Percentiles rank a stretch among this genome's conserved stretches.
Conservation (phyloP, 176 grass and related monocot species). For the Alopecurus myosuroides region DNA sequence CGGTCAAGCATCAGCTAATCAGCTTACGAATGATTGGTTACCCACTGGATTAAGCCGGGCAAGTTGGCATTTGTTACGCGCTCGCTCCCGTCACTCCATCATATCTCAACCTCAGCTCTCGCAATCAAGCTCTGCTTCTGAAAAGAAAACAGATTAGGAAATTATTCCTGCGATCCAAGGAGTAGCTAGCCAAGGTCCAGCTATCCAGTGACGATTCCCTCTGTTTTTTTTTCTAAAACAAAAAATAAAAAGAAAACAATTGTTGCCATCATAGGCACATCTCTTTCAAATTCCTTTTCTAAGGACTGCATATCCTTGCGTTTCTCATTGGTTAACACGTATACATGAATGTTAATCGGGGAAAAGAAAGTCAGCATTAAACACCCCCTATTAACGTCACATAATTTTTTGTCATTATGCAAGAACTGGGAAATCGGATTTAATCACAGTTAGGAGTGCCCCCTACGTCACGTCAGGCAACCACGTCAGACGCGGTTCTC, state of each 20-base stretch:
- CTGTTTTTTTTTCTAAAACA: neutral
- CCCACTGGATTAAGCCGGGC: constrained; percentile 29
- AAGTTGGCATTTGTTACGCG: constrained; percentile 5
- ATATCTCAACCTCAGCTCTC: neutral
- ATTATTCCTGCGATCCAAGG: constrained; percentile 10
- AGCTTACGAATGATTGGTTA: constrained; percentile 18
- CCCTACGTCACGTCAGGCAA: constrained; percentile 37
- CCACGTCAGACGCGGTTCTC: constrained; percentile 14
- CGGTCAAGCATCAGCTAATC: constrained; percentile 15
- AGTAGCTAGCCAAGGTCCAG: constrained; percentile 1
- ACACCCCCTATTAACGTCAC: neutral
- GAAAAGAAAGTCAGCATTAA: neutral
- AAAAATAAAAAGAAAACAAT: neutral
- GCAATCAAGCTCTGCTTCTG: neutral
- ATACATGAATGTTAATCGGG: neutral
- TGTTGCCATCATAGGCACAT: neutral
- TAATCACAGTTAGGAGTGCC: constrained; percentile 3
- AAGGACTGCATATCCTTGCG: neutral
- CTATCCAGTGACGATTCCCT: neutral
- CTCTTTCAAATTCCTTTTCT: neutral
- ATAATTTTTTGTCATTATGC: constrained; percentile 20
- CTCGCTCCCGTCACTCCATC: neutral
- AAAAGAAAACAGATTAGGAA: neutral
- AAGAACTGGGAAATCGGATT: neutral
- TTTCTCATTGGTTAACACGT: neutral